Percentiles rank a stretch among this genome's conserved stretches.
These are phyloP conservation scores for Dacryopinax spathularia DNA, from an alignment of 768 basidiomycete species.

Conservation along the genomic window DNA sequence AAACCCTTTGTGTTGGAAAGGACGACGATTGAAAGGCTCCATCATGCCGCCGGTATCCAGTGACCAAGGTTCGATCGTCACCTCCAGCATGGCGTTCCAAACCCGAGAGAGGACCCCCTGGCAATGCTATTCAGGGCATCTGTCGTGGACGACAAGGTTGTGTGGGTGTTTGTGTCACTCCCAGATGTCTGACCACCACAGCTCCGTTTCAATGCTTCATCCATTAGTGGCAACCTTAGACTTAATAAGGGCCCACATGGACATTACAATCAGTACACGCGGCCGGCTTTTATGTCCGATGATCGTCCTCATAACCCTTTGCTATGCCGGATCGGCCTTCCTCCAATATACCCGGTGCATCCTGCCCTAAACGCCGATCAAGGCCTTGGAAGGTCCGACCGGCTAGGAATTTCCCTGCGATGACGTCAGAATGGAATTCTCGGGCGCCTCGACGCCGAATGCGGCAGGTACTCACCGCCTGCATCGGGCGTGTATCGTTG, in stretches of 20 bases:
- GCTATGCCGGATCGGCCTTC: conserved; percentile 86
- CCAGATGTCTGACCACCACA: not conserved
- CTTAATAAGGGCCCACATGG: not conserved
- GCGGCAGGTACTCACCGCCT: conserved; percentile 37
- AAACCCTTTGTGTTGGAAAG: not conserved
- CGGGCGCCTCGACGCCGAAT: too few species aligned
- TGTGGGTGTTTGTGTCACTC: not conserved
- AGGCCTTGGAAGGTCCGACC: conserved; percentile 66
- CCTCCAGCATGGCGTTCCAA: not conserved
- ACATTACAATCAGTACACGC: not conserved
- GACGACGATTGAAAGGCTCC: not conserved
- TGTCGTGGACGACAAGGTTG: not conserved
- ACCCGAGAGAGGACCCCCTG: not conserved
- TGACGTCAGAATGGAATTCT: conserved; percentile 5
- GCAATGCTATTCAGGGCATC: not conserved
- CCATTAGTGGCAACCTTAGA: not conserved
- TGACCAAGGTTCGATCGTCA: not conserved
- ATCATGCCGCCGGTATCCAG: not conserved
- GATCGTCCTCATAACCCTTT: conserved; percentile 58
- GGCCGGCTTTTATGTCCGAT: conserved; percentile 13
- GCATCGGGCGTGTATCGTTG: conserved; percentile 47
- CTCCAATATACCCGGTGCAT: conserved; percentile 67
- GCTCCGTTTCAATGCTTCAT: not conserved
- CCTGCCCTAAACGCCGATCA: conserved; percentile 60
- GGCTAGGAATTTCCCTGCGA: conserved; percentile 53